A percentile compares a stretch with the other conserved stretches of the same genome.
These are phyloP conservation scores for Barnettozyma hawaiiensis DNA, from an alignment of 1,139 yeast genomes.

Conservation along the genomic window DNA sequence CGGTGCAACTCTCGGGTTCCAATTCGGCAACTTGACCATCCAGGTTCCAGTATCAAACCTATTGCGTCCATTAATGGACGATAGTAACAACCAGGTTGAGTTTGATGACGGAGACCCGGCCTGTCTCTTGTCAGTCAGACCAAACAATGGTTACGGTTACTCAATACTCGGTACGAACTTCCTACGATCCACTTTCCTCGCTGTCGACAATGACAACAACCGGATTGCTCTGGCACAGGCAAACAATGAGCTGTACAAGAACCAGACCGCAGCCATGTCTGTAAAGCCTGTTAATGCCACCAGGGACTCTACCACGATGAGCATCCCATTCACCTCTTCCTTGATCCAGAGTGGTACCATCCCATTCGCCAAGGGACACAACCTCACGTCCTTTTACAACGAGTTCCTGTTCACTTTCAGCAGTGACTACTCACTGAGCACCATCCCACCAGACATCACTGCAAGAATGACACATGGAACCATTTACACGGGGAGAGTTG, in stretches of 20 bases:
- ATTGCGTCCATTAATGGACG: slow-evolving; percentile 26
- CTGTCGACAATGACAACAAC: slow-evolving; percentile 58
- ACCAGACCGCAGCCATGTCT: not conserved
- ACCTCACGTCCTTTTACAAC: slow-evolving; percentile 24
- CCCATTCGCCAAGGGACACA: slow-evolving; percentile 42
- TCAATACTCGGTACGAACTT: slow-evolving; percentile 59
- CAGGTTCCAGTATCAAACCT: slow-evolving; percentile 49
- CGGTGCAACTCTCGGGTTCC: slow-evolving; percentile 50
- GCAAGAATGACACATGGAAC: slow-evolving; percentile 13
- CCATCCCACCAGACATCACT: slow-evolving; percentile 18
- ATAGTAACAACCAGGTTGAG: slow-evolving; percentile 31
- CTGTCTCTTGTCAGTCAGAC: slow-evolving; percentile 53
- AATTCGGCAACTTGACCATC: slow-evolving; percentile 48
- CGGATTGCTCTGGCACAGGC: slow-evolving; percentile 54
- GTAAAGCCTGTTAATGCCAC: not conserved
- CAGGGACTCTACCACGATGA: slow-evolving; percentile 9
- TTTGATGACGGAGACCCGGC: slow-evolving; percentile 55
- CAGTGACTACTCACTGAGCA: not conserved
- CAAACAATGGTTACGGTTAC: slow-evolving; percentile 47
- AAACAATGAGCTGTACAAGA: slow-evolving; percentile 17
- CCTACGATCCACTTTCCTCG: slow-evolving; percentile 51
- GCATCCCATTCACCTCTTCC: slow-evolving; percentile 20
- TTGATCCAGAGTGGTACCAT: slow-evolving; percentile 39
- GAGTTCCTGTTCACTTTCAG: slow-evolving; percentile 19
- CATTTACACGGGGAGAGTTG: slow-evolving; percentile 13